Conservation (phyloP, 1,139 yeast genomes). For the Pichia sp. region DNA sequence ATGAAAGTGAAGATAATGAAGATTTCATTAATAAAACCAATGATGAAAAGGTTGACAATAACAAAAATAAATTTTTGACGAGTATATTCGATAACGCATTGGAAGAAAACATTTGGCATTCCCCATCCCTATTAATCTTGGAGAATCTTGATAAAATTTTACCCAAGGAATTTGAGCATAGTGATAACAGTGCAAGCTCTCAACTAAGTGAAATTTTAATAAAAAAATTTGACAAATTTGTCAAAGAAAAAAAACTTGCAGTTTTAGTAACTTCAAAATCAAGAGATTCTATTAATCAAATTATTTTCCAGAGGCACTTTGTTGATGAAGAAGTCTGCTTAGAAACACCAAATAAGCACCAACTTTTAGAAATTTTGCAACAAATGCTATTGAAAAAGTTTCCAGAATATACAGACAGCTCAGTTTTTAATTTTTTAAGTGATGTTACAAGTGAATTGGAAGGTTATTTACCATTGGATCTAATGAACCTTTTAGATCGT, state of each 20-base stretch:
- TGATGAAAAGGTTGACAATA: slow-evolving; percentile 55
- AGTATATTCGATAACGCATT: slow-evolving; percentile 47
- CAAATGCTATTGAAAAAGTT: slow-evolving; percentile 35
- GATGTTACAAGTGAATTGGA: slow-evolving; percentile 80
- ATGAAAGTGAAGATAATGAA: neutral
- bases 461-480: slow-evolving; percentile 82
- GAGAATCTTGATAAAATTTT: slow-evolving; percentile 80
- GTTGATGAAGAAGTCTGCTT: slow-evolving; percentile 59
- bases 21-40: slow-evolving; percentile 24
- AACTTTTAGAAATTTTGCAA: slow-evolving; percentile 47
- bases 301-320: slow-evolving; percentile 61
- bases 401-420: slow-evolving; percentile 33
- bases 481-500: slow-evolving; percentile 67
- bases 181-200: slow-evolving; percentile 52
- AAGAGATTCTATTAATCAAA: slow-evolving; percentile 58
- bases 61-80: slow-evolving; percentile 46
- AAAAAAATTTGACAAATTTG: slow-evolving; percentile 35
- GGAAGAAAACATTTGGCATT: slow-evolving; percentile 66
- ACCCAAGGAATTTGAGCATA: slow-evolving; percentile 67
- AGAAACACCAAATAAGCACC: slow-evolving; percentile 63
- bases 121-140: slow-evolving; percentile 67
- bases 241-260: slow-evolving; percentile 42
- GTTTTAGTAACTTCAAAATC: slow-evolving; percentile 55
- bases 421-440: slow-evolving; percentile 35
- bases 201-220: slow-evolving; percentile 48